Conservation (phyloP, 2,329 filamentous ascomycete genomes). For the Verticillium alfalfae region DNA sequence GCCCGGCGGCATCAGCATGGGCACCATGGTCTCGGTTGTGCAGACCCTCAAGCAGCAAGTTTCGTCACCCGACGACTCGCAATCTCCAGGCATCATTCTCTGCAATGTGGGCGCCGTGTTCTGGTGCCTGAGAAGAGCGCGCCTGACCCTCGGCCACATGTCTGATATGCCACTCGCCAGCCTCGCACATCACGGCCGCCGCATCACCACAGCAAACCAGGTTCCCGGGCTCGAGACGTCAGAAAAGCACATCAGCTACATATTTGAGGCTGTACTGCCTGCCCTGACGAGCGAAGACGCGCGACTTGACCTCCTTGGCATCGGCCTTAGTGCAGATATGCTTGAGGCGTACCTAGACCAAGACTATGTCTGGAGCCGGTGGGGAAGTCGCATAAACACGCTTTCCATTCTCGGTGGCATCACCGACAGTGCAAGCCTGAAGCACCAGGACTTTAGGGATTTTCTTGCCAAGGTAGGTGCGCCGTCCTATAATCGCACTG, state of each 20-base stretch:
- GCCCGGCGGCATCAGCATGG: constrained; percentile 60
- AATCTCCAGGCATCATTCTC: constrained; percentile 59
- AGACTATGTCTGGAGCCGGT: constrained; percentile 42
- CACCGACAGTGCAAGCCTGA: constrained; percentile 29
- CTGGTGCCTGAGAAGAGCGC: constrained; percentile 62
- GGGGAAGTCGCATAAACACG: constrained; percentile 37
- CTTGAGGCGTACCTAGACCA: constrained; percentile 54
- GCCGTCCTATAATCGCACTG: too few species aligned
- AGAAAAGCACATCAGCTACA: constrained; percentile 56
- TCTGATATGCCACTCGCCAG: constrained; percentile 54
- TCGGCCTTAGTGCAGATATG: constrained; percentile 60
- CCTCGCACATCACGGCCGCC: constrained; percentile 51
- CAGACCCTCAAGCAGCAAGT: constrained; percentile 31
- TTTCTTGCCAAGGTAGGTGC: constrained; percentile 46
- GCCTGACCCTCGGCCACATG: constrained; percentile 57
- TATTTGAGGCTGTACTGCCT: constrained; percentile 61
- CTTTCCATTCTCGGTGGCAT: constrained; percentile 46
- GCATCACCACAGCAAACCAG: constrained; percentile 48
- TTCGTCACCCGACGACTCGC: constrained; percentile 23
- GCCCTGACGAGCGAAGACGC: constrained; percentile 40
- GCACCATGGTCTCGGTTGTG: constrained; percentile 64
- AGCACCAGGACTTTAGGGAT: constrained; percentile 35
- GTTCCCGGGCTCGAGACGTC: constrained; percentile 55
- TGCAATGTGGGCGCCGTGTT: constrained; percentile 73
- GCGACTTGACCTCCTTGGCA: constrained; percentile 63